Evolutionary conservation across 306 rosid genomes (phyloP).

Genomic region (Alnus rubra): DNA sequence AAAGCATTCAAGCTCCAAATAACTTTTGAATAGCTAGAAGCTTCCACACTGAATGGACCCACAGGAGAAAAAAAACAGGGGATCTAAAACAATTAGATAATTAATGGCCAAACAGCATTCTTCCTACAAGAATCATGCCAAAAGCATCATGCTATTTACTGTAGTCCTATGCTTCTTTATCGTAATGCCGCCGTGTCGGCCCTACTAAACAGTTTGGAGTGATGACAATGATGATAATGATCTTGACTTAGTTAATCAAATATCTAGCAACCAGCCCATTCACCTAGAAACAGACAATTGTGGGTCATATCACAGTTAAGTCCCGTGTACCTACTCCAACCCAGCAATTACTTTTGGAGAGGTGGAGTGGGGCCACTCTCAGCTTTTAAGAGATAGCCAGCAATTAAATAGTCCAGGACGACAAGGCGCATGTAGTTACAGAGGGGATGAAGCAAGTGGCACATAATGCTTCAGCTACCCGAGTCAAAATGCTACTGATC

Average conservation of each 20-base stretch:
- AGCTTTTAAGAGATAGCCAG: slow-evolving; percentile 35
- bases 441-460: slow-evolving; percentile 51
- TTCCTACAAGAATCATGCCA: slow-evolving; percentile 5
- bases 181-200: slow-evolving; percentile 13
- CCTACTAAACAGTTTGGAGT: slow-evolving; percentile 6
- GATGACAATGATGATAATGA: slow-evolving; percentile 6
- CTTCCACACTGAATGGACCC: slow-evolving; percentile 9
- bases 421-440: slow-evolving; percentile 54
- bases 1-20: background rate
- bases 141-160: slow-evolving; percentile 16
- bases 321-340: slow-evolving; percentile 39
- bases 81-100: slow-evolving; percentile 5
- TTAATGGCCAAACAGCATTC: background rate
- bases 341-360: slow-evolving; percentile 42
- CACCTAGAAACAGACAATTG: slow-evolving; percentile 32
- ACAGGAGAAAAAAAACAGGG: background rate
- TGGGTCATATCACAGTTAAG: slow-evolving; percentile 16
- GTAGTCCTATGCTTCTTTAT: slow-evolving; percentile 18
- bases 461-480: slow-evolving; percentile 58
- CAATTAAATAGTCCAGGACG: slow-evolving; percentile 55
- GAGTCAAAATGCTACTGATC: slow-evolving; percentile 19
- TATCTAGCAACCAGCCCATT: slow-evolving; percentile 28
- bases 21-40: slow-evolving; percentile 5
- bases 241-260: slow-evolving; percentile 20
- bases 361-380: slow-evolving; percentile 50